These are phyloP conservation scores for Malus hybrid DNA, from an alignment of 331 rosid species.

Conservation along the genomic window DNA sequence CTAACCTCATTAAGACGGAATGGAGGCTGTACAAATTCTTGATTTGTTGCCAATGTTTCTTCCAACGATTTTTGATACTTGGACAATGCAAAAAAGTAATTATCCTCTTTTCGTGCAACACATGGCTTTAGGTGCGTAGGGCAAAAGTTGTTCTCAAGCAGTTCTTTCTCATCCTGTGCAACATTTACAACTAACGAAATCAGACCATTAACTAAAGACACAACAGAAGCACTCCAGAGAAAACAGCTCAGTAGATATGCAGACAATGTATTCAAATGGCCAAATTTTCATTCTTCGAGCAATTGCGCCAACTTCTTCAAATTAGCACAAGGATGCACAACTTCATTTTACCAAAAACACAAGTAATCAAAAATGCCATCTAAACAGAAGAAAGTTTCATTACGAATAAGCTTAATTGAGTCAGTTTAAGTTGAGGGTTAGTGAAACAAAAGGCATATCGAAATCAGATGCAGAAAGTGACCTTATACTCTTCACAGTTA, in stretches of 20 bases:
- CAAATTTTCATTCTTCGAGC: not conserved
- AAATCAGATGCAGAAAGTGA: slow-evolving; percentile 1
- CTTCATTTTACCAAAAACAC: not conserved
- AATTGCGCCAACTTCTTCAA: not conserved
- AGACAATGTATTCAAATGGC: not conserved
- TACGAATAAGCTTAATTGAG: not conserved
- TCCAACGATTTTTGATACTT: slow-evolving; percentile 73
- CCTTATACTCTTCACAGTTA: slow-evolving; percentile 96
- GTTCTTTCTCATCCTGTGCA: slow-evolving; percentile 84
- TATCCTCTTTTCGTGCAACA: slow-evolving; percentile 82
- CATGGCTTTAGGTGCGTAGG: slow-evolving; percentile 89
- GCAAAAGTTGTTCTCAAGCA: slow-evolving; percentile 72
- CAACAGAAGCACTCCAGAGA: slow-evolving; percentile 6
- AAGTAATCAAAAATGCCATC: not conserved
- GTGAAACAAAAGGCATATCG: not conserved
- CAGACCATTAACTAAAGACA: not conserved
- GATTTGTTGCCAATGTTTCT: slow-evolving; percentile 59
- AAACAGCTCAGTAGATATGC: not conserved
- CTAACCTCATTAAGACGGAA: slow-evolving; percentile 83
- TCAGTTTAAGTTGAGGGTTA: not conserved
- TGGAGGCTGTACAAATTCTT: slow-evolving; percentile 76
- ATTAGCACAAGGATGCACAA: not conserved
- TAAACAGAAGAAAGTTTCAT: not conserved
- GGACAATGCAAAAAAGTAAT: slow-evolving; percentile 83
- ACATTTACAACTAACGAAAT: slow-evolving; percentile 6